These are phyloP conservation scores for Microstegium vimineum DNA, from an alignment of 176 grass and related monocot genomes.

Conservation along the genomic window DNA sequence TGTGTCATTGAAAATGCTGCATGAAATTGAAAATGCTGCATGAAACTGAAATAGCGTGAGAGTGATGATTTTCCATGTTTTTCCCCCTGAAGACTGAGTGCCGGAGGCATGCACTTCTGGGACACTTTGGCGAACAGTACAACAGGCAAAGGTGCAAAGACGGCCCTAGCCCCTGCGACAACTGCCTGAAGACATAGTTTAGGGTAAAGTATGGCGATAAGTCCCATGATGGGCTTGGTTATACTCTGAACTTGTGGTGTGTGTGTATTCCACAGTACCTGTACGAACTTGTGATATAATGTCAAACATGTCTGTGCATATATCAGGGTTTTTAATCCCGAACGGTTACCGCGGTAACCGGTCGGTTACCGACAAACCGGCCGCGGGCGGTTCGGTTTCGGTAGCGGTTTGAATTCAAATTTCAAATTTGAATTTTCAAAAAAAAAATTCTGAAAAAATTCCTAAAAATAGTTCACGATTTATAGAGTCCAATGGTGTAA, in stretches of 20 bases:
- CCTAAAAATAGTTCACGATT: no score
- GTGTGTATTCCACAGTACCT: not conserved
- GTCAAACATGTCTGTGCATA: not conserved
- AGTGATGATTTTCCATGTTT: not conserved
- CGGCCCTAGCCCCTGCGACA: slow-evolving; percentile 79
- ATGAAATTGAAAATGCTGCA: not conserved
- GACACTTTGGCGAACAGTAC: slow-evolving; percentile 76
- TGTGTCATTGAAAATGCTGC: not conserved
- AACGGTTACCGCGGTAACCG: no score
- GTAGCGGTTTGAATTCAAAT: no score
- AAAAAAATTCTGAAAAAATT: no score
- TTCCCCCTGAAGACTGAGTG: slow-evolving; percentile 55
- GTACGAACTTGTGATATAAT: not conserved
- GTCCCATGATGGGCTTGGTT: not conserved
- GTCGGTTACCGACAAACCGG: no score
- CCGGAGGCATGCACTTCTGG: slow-evolving; percentile 66
- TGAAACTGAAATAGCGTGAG: not conserved
- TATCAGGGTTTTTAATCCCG: no score
- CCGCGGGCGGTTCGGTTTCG: no score
- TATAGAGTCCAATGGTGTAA: no score
- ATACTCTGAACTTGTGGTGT: not conserved
- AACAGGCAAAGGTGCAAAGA: slow-evolving; percentile 53
- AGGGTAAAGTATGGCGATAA: not conserved
- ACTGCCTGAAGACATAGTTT: slow-evolving; percentile 54
- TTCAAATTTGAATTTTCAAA: no score